Evolutionary conservation across 495 filamentous ascomycete genomes (phyloP), one percentile per base, ranked within the genome.

Genomic region (Annulohypoxylon nitens): DNA sequence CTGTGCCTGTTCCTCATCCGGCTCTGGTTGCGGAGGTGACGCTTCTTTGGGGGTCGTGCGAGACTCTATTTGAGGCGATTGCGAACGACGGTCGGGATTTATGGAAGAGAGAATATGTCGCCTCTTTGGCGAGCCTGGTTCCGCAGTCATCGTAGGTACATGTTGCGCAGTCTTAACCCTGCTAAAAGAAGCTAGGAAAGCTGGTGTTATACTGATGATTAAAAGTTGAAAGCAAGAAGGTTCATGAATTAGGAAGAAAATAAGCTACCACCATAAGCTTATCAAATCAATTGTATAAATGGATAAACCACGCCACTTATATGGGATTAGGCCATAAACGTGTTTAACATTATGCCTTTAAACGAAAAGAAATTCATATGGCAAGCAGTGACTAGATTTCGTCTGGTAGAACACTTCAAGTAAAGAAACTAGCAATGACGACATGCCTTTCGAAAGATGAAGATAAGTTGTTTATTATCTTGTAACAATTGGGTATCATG

Each of bases 31-130:
- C 4, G 30, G 47, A 39, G 67, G 74, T 23, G 70, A 68, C 67
- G 70, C 62, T 36, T 64, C 59, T 30, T 64, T 53, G 33, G 51
- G 47, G 33, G 64, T 34, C 14, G 41, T 47, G 30, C n/a, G 53
- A 50, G 6, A 16, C 23, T 73, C 58, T 20, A 48, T 54, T 45
- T 39, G 18, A 2, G 77, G 75, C 0, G 75, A 78, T 3, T 18
- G n/a, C 3, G 77, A 69, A 36, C 69, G 67, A 10, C 37, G 41
- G 5, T 77, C 70, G 8, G 78, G 82, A 60, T 86, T 85, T 69
- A 84, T 80, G 3, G 83, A 85, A 1, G 81, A 78, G 14, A 86
- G 72, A 45, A 85, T 82, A 50, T 81, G 82, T 67, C 82, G 81
- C 71, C 82, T 81, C 60, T 80, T 83, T 33, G 84, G 84, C 64